A percentile compares a stretch with the other conserved stretches of the same genome.
Evolutionary conservation across 2,329 filamentous ascomycete species (phyloP).

Genomic region (Aspergillus sclerotialis): DNA sequence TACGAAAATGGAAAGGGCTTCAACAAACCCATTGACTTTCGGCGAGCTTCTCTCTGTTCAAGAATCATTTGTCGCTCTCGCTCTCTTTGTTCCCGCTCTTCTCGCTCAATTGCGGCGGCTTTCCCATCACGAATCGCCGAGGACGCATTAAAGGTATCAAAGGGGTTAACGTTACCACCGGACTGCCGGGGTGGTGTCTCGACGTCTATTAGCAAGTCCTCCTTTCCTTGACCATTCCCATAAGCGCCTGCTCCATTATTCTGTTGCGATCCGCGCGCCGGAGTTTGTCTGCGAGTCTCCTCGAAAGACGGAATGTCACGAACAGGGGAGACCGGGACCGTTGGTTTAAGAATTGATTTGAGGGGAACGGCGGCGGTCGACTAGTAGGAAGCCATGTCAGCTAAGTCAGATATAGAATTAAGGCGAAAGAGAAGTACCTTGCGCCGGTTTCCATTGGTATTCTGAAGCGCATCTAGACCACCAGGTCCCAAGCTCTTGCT

Average conservation of each 20-base stretch:
- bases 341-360: slow-evolving; percentile 75
- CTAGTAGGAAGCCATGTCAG: slow-evolving; percentile 21
- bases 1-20: not conserved
- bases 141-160: slow-evolving; percentile 37
- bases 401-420: not conserved
- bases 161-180: slow-evolving; percentile 42
- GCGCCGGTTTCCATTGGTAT: slow-evolving; percentile 67
- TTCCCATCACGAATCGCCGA: no score
- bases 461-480: slow-evolving; percentile 73
- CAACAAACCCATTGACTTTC: slow-evolving; percentile 70
- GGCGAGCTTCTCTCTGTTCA: slow-evolving; percentile 75
- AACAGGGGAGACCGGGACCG: slow-evolving; percentile 59
- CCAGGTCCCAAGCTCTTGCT: slow-evolving; percentile 96
- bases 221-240: slow-evolving; percentile 14
- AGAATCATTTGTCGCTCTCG: slow-evolving; percentile 54
- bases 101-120: slow-evolving; percentile 62
- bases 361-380: slow-evolving; percentile 36
- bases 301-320: slow-evolving; percentile 58
- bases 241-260: slow-evolving; percentile 10
- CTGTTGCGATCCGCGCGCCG: slow-evolving; percentile 24
- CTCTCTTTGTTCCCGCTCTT: slow-evolving; percentile 57
- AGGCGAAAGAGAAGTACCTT: slow-evolving; percentile 50
- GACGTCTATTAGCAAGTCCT: slow-evolving; percentile 37
- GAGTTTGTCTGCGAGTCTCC: slow-evolving; percentile 40
- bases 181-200: slow-evolving; percentile 31